A percentile compares a stretch with the other conserved stretches of the same genome.
Conservation (phyloP, 2,329 filamentous ascomycete genomes). For the Pseudogymnoascus sp. region DNA sequence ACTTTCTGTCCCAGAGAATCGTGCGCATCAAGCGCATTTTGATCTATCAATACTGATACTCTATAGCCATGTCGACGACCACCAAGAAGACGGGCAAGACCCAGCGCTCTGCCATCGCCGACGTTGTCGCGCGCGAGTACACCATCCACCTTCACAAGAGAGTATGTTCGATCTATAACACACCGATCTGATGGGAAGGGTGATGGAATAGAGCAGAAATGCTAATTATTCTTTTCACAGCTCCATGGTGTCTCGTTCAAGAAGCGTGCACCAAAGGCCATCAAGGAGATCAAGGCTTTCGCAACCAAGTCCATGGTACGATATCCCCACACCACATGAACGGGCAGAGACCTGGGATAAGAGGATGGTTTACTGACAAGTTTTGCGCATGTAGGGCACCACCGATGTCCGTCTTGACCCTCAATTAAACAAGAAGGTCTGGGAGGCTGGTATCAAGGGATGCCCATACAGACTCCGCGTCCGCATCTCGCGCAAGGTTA, state of each 20-base stretch:
- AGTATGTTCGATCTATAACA: slow-evolving; percentile 54
- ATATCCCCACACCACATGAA: not conserved
- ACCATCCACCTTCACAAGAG: slow-evolving; percentile 99
- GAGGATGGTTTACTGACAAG: slow-evolving; percentile 21
- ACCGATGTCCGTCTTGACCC: slow-evolving; percentile 96
- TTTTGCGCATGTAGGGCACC: slow-evolving; percentile 63
- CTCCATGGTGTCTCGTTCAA: slow-evolving; percentile 98
- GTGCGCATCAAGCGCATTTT: not conserved
- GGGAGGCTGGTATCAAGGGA: slow-evolving; percentile 98
- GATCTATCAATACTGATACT: slow-evolving; percentile 12
- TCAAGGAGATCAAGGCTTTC: slow-evolving; percentile 99
- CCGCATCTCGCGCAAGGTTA: slow-evolving; percentile 83
- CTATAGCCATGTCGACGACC: slow-evolving; percentile 60
- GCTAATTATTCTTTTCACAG: slow-evolving; percentile 55
- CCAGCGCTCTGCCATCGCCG: slow-evolving; percentile 88
- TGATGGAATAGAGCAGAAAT: slow-evolving; percentile 16
- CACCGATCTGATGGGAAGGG: slow-evolving; percentile 32
- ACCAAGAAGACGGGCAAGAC: slow-evolving; percentile 63
- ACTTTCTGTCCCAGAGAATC: slow-evolving; percentile 9
- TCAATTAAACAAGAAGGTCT: slow-evolving; percentile 99
- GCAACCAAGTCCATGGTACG: slow-evolving; percentile 94
- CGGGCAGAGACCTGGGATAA: not conserved
- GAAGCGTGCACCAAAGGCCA: slow-evolving; percentile 96
- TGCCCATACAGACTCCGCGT: slow-evolving; percentile 95
- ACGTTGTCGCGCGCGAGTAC: slow-evolving; percentile 99